These are phyloP conservation scores for Mycena sp. DNA, from an alignment of 1,284 basidiomycete species.

Conservation along the genomic window DNA sequence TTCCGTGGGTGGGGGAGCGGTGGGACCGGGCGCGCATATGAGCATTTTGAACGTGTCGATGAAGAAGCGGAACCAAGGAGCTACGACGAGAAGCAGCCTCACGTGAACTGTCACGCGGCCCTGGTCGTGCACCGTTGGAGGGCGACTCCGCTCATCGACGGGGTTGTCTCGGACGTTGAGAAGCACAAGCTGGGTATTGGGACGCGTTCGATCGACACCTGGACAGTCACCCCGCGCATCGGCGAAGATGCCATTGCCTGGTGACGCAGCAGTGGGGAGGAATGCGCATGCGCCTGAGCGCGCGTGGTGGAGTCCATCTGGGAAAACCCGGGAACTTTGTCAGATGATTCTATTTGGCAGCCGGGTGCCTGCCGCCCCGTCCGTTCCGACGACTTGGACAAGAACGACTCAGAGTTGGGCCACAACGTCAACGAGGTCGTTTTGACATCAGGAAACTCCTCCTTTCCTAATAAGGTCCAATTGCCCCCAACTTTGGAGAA, in stretches of 20 bases:
- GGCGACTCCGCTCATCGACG: neutral
- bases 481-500: too few species aligned
- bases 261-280: neutral
- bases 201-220: neutral
- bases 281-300: slow-evolving; percentile 6
- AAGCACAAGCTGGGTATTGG: slow-evolving; percentile 2
- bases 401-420: too few species aligned
- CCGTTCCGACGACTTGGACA: too few species aligned
- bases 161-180: neutral
- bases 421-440: too few species aligned
- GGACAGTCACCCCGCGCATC: neutral
- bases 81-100: slow-evolving; percentile 3
- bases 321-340: slow-evolving; percentile 2
- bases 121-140: too few species aligned
- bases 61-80: too few species aligned
- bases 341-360: neutral
- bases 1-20: slow-evolving; percentile 1
- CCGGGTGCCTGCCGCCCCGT: too few species aligned
- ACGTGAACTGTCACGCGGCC: neutral
- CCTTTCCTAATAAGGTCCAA: too few species aligned
- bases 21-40: neutral
- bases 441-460: too few species aligned
- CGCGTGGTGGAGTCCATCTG: slow-evolving; percentile 3
- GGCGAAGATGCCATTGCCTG: neutral
- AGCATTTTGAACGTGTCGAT: neutral